Base-by-base conservation (phyloP, 345 rosid species). In the Geranium brycei region DNA sequence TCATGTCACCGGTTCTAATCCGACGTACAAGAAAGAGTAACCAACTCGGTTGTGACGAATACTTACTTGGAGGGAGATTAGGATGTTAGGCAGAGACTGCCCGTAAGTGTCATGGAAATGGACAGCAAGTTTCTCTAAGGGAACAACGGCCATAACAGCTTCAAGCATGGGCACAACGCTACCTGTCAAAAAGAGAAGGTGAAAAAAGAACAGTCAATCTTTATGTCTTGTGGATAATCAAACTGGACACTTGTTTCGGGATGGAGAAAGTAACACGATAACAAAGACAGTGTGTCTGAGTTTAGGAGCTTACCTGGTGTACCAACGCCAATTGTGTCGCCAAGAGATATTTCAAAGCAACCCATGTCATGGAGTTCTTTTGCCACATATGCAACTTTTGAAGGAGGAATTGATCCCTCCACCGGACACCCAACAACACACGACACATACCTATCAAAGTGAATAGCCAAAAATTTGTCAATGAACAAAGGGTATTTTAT, bases 361-460 rank as follows among this genome's bases (percentile, higher is more conserved):
- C 96, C 98, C 98, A 89, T 91, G 47, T 82, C 83, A 65, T 85
- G 71, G 64, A 93, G 96, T 71, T 83, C 93, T 78, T 85, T 93
- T 35, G 95, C 97, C 68, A 90, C 95, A 77, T 77, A 82, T 57
- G 95, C 97, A 62, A 93, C 97, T 76, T 83, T 85, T 66, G 95
- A 75, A 23, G 90, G 88, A 66, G 81, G 66, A 69, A 86, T 77
- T 2, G 78, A 61, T 72, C 96, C 96, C 64, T 93, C 97, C 62
- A 72, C 87, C 35, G 99, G 97, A 83, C 99, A 90, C 38, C 95
- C 99, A 32, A 85, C 81, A 65, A 74, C 99, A 58, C 99, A 93
- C 5, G 99, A 93, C 40, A 93, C 99, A 70, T 93, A 93, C 78
- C 97, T 93, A 63, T 60, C 56, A 75, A 57, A 71, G 31, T 74